phyloP scores from a whole-genome alignment of 148 eudicot genomes.

The Rhododendron simsii region DNA sequence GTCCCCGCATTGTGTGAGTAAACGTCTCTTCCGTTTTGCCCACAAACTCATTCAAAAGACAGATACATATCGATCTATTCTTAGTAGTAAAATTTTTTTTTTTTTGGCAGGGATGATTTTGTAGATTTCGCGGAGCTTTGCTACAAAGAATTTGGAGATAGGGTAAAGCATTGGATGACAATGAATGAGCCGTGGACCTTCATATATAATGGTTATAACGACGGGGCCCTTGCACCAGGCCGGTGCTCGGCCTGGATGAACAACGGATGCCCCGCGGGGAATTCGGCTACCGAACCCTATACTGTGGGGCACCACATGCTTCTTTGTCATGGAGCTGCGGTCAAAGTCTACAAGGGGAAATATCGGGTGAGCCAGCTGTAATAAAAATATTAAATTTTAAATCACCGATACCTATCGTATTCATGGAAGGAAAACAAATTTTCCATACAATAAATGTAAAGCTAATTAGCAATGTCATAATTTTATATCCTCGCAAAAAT shows the following conservation, averaged over 20 bases:
- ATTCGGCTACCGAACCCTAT: constrained; percentile 17
- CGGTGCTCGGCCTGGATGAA: not conserved
- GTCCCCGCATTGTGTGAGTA: constrained; percentile 14
- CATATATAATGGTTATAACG: not conserved
- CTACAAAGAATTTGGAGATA: constrained; percentile 21
- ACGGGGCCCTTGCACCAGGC: not conserved
- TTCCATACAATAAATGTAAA: too few relatives aligned
- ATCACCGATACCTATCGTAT: too few relatives aligned
- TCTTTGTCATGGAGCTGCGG: constrained; percentile 10
- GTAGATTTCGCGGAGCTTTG: constrained; percentile 16
- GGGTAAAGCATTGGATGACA: constrained; percentile 28
- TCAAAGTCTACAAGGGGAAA: constrained; percentile 11
- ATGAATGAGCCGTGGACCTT: constrained; percentile 19
- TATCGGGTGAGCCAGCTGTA: not conserved
- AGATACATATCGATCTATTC: too few relatives aligned
- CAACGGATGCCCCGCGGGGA: not conserved
- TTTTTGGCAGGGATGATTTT: constrained; percentile 19
- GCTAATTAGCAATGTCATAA: not conserved
- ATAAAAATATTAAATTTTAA: not conserved
- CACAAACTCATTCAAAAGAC: too few relatives aligned
- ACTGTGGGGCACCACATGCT: constrained; percentile 10
- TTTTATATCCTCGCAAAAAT: not conserved
- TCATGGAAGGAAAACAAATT: too few relatives aligned
- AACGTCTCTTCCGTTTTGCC: not conserved
- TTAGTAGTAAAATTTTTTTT: too few relatives aligned